Evolutionary conservation across 345 rosid genomes (phyloP).

Genomic region (Eutrema yunnanense): DNA sequence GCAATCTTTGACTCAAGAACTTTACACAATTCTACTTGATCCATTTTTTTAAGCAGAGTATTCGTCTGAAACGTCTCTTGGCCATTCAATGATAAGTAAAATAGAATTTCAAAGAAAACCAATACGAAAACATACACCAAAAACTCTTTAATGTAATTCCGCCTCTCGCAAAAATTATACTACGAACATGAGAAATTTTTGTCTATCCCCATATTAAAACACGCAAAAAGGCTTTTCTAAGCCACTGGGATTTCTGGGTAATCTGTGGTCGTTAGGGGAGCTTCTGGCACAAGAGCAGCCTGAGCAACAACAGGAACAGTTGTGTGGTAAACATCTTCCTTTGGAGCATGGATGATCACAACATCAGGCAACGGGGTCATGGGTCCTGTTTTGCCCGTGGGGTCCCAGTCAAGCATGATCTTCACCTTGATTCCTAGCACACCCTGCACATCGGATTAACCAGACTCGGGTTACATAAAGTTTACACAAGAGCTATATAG

Average conservation of each 20-base stretch:
- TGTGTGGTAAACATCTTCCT: slow-evolving; percentile 46
- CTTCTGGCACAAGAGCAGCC: not conserved
- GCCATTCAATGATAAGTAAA: too few species aligned
- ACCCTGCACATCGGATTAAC: slow-evolving; percentile 38
- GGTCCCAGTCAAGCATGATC: slow-evolving; percentile 91
- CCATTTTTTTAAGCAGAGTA: too few species aligned
- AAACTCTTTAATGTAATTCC: not conserved
- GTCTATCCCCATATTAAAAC: not conserved
- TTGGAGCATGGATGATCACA: slow-evolving; percentile 72
- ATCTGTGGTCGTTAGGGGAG: not conserved
- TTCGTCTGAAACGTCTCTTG: too few species aligned
- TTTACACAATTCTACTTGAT: too few species aligned
- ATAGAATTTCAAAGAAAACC: too few species aligned
- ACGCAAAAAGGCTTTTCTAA: not conserved
- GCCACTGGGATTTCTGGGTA: slow-evolving; percentile 8
- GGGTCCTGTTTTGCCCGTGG: slow-evolving; percentile 76
- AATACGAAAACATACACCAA: not conserved
- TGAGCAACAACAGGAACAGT: not conserved
- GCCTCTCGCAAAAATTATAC: too few species aligned
- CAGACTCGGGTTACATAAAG: not conserved
- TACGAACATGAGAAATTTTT: not conserved
- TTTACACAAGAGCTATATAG: too few species aligned
- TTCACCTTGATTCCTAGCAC: slow-evolving; percentile 86
- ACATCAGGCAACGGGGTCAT: slow-evolving; percentile 73
- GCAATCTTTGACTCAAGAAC: too few species aligned